Evolutionary conservation across 106 monocot species (phyloP).

Genomic region (Apostasia ramifera): DNA sequence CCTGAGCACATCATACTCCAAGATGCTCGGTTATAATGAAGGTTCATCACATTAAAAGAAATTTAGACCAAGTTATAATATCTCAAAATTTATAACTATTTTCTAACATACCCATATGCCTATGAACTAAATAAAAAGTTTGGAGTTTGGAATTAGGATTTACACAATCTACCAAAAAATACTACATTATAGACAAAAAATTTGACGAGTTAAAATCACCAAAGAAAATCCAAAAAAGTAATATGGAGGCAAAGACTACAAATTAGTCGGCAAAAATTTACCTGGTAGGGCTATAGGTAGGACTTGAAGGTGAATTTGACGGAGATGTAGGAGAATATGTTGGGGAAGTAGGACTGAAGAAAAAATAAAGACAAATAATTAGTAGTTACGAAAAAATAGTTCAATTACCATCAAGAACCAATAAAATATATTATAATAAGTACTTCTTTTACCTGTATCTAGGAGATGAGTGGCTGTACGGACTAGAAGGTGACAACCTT

Average conservation of each 20-base stretch:
- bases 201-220: background rate
- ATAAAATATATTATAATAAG: background rate
- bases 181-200: no score
- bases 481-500: conserved; percentile 64
- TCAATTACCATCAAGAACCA: background rate
- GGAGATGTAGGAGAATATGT: conserved; percentile 95
- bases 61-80: no score
- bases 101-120: no score
- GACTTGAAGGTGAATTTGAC: conserved; percentile 68
- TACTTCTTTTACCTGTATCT: conserved; percentile 66
- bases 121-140: no score
- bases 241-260: no score
- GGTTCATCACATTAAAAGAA: no score
- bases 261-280: conserved; percentile 9
- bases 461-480: conserved; percentile 73
- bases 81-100: no score
- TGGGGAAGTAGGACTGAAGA: conserved; percentile 79
- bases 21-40: no score
- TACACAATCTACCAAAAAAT: no score
- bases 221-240: background rate
- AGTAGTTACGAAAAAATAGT: background rate
- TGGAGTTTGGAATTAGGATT: no score
- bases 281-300: conserved; percentile 93
- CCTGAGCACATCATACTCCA: no score
- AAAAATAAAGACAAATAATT: background rate